Evolutionary conservation across 495 filamentous ascomycete genomes (phyloP).

Genomic region (Ascobolus immersus): DNA sequence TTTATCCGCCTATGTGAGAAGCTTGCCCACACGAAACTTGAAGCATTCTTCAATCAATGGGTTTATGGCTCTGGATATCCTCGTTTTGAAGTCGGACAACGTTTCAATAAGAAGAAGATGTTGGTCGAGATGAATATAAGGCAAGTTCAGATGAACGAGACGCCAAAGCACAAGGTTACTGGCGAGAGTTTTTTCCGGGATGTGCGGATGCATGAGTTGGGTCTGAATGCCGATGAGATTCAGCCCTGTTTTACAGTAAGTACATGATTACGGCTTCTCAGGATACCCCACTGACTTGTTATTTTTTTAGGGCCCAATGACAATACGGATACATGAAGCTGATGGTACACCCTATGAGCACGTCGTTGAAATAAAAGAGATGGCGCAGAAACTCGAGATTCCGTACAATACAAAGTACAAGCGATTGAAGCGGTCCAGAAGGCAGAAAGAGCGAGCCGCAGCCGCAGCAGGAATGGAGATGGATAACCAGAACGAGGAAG

Average conservation of each 20-base stretch:
- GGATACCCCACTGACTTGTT: too few species aligned
- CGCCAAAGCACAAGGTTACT: slow-evolving; percentile 8
- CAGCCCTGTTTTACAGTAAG: too few species aligned
- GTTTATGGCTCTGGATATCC: slow-evolving; percentile 70
- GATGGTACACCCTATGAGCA: slow-evolving; percentile 98
- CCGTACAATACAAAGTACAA: slow-evolving; percentile 99
- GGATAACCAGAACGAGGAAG: slow-evolving; percentile 51
- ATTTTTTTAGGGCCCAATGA: slow-evolving; percentile 85
- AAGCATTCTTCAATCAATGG: slow-evolving; percentile 84
- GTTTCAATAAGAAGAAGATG: slow-evolving; percentile 93
- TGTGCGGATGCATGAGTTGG: slow-evolving; percentile 46
- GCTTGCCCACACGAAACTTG: slow-evolving; percentile 56
- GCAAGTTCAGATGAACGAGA: slow-evolving; percentile 44
- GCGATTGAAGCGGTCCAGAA: slow-evolving; percentile 71
- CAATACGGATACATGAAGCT: slow-evolving; percentile 90
- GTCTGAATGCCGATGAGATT: slow-evolving; percentile 40
- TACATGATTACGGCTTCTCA: too few species aligned
- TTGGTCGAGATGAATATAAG: slow-evolving; percentile 79
- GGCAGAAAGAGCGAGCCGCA: slow-evolving; percentile 54
- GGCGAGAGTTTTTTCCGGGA: slow-evolving; percentile 50
- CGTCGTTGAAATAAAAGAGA: slow-evolving; percentile 81
- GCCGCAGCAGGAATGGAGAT: slow-evolving; percentile 35
- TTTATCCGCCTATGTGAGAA: slow-evolving; percentile 71
- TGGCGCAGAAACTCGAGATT: slow-evolving; percentile 59
- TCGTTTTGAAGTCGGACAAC: slow-evolving; percentile 52